phyloP scores from a whole-genome alignment of 2,329 filamentous ascomycete genomes.

The Neofusicoccum kwambonambiense region DNA sequence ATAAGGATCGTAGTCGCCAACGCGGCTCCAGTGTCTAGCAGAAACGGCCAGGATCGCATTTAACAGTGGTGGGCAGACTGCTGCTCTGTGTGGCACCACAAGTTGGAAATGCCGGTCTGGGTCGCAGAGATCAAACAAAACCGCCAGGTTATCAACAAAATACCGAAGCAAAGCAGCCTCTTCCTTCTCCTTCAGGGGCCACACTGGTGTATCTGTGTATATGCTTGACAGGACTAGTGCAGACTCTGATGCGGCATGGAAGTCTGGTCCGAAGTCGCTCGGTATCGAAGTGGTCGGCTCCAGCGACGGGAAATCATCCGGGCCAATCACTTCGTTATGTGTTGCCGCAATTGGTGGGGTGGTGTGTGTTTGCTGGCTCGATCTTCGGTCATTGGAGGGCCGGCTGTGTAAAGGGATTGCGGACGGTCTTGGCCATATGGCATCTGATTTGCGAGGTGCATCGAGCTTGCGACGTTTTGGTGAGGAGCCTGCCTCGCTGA shows the following conservation, averaged over 20 bases:
- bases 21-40: conserved; percentile 43
- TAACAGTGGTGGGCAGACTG: conserved; percentile 48
- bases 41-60: conserved; percentile 45
- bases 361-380: not conserved
- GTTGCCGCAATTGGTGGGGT: not conserved
- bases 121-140: conserved; percentile 34
- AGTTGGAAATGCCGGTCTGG: conserved; percentile 51
- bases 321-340: not conserved
- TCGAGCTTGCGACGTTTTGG: conserved; percentile 16
- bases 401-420: not conserved
- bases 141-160: conserved; percentile 30
- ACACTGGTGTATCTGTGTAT: conserved; percentile 29
- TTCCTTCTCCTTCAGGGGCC: conserved; percentile 29
- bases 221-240: conserved; percentile 25
- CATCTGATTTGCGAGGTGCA: not conserved
- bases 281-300: conserved; percentile 22
- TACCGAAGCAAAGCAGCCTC: conserved; percentile 33
- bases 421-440: not conserved
- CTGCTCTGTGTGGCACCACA: conserved; percentile 54
- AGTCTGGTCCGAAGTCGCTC: conserved; percentile 18
- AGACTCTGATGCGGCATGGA: conserved; percentile 16
- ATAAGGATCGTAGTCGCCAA: conserved; percentile 39
- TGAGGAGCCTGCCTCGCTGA: not conserved
- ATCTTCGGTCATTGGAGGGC: not conserved
- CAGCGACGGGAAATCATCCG: conserved; percentile 18